Evolutionary conservation across 2,329 filamentous ascomycete species (phyloP), one percentile per base, ranked within the genome.

Genomic region (Fusarium keratoplasticum): DNA sequence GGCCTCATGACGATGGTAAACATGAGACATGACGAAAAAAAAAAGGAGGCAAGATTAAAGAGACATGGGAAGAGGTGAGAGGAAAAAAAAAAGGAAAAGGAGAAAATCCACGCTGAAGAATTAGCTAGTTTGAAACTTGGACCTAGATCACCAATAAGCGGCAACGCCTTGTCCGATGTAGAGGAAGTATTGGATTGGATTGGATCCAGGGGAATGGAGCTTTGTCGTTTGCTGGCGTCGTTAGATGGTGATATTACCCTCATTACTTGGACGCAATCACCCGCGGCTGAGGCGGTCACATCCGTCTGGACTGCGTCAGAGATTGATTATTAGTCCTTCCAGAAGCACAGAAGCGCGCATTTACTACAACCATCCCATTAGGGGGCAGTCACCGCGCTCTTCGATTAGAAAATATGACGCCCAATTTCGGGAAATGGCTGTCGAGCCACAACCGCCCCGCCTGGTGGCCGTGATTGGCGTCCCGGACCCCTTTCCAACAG

Each of bases 371-470:
- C 47, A 52, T 36, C 36, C 36, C 36, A 36, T 65, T 63, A 75
- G 57, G 66, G 63, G 71, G 36, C 27, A 20, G 18, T 27, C 10
- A 10, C 38, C 20, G 47, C 52, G 52, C 58, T 74, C 57, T 59
- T 44, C 54, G 9, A 50, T 33, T 52, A 31, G 54, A 74, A 36
- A 69, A 73, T 66, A 71, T 74, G 59, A 63, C 54, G 60, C 55
- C 65, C 67, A 78, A 77, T 77, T 76, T 78, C 65, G 40, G 69
- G 73, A 77, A 75, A 78, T 71, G 73, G 64, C 40, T 69, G 66
- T 78, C 73, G 76, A 78, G 76, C 76, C 76, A 78, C 73, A 77
- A 64, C 52, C 29, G 74, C 75, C 67, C 75, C 75, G 72, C 71
- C 31, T 58, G 33, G 33, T 33, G 47, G 31, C 40, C 54, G 60